Conservation (phyloP, 129 eudicot genomes). For the Flaveria ramosissima region DNA sequence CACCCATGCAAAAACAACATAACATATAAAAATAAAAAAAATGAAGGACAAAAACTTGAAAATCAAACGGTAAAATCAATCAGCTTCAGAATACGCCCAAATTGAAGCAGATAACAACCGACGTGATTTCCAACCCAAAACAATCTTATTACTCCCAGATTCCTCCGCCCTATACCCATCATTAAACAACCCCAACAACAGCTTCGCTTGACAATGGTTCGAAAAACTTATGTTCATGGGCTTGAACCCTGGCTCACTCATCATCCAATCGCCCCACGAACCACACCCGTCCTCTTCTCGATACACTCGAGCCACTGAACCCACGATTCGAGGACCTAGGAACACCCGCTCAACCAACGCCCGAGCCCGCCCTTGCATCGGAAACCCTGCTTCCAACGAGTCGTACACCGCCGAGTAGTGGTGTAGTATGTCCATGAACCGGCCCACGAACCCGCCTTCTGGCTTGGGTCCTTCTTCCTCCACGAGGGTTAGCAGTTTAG, state of each 20-base stretch:
- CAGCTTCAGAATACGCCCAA: constrained; percentile 43
- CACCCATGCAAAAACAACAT: not conserved
- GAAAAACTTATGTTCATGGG: constrained; percentile 64
- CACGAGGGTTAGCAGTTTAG: constrained; percentile 58
- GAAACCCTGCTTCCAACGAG: constrained; percentile 77
- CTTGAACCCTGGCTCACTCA: constrained; percentile 35
- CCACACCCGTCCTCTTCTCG: constrained; percentile 41
- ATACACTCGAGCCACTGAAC: constrained; percentile 67
- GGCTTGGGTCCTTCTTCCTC: constrained; percentile 54
- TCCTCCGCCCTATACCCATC: constrained; percentile 81
- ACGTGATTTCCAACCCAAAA: constrained; percentile 78
- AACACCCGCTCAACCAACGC: constrained; percentile 75
- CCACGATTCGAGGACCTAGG: constrained; percentile 60
- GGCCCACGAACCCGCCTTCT: constrained; percentile 60
- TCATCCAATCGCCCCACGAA: constrained; percentile 56
- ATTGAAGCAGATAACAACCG: constrained; percentile 70
- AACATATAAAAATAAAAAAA: not conserved
- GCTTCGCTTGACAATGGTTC: constrained; percentile 81
- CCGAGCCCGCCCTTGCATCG: constrained; percentile 69
- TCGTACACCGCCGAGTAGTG: constrained; percentile 73
- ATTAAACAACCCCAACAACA: constrained; percentile 62
- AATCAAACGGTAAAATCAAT: not conserved
- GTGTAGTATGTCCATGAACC: constrained; percentile 70
- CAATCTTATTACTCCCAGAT: constrained; percentile 54
- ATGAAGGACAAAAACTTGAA: not conserved